phyloP scores from a whole-genome alignment of 805 yeast species.

The Grigorovia transvaalensis region DNA sequence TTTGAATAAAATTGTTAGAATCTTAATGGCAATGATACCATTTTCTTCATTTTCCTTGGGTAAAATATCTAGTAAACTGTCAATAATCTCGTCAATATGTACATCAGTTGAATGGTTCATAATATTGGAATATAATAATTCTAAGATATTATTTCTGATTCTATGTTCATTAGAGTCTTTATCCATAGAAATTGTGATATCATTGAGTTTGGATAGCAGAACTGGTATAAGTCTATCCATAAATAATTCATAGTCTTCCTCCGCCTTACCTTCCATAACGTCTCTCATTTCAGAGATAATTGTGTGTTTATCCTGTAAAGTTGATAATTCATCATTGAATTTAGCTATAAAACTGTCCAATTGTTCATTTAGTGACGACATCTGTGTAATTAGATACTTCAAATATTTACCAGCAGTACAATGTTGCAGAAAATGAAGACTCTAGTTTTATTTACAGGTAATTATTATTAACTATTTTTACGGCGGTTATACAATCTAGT shows the following conservation, averaged over 20 bases:
- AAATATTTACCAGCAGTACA: background rate
- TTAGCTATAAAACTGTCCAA: conserved; percentile 59
- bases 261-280: conserved; percentile 72
- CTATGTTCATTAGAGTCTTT: conserved; percentile 63
- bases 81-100: conserved; percentile 50
- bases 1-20: conserved; percentile 75
- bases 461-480: background rate
- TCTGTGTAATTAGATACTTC: background rate
- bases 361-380: conserved; percentile 34
- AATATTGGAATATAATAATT: conserved; percentile 69
- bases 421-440: background rate
- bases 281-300: conserved; percentile 77
- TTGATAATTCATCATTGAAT: conserved; percentile 44
- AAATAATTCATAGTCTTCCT: conserved; percentile 73
- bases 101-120: conserved; percentile 75
- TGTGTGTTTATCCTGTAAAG: conserved; percentile 52
- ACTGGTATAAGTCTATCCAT: conserved; percentile 61
- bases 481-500: background rate
- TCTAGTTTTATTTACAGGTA: background rate
- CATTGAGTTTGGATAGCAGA: conserved; percentile 49
- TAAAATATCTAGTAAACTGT: conserved; percentile 45
- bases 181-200: conserved; percentile 63
- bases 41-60: conserved; percentile 87
- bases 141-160: conserved; percentile 64
- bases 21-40: conserved; percentile 83